Conservation (phyloP, 2,329 filamentous ascomycete species). For the Alternaria tenuissima region DNA sequence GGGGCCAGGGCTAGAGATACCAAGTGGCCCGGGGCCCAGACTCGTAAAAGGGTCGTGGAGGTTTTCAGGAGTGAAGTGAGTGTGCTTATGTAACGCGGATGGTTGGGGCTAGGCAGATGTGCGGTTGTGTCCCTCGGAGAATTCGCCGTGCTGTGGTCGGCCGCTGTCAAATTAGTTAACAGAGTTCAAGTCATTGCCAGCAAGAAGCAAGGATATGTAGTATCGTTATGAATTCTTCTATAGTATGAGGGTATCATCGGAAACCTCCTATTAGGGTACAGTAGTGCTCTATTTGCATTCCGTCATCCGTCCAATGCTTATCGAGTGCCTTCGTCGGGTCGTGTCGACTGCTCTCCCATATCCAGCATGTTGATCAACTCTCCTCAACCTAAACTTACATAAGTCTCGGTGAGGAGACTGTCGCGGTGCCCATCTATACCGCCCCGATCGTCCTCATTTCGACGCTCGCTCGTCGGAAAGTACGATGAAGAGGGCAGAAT, state of each 20-base stretch:
- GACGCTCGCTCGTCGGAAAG: neutral
- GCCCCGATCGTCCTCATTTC: neutral
- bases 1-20: neutral
- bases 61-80: neutral
- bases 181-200: neutral
- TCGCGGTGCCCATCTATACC: neutral
- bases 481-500: neutral
- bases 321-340: conserved; percentile 1
- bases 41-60: neutral
- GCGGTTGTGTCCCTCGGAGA: neutral
- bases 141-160: neutral
- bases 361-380: neutral
- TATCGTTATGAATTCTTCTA: conserved; percentile 19
- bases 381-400: conserved; percentile 1
- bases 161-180: neutral
- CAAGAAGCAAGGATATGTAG: neutral
- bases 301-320: neutral
- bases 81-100: neutral
- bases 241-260: conserved; percentile 16
- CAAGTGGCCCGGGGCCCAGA: neutral
- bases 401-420: neutral
- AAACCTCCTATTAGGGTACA: conserved; percentile 17
- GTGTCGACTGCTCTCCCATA: neutral
- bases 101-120: neutral
- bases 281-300: conserved; percentile 10